Evolutionary conservation across 306 rosid genomes (phyloP).

Genomic region (Quercus ilex): DNA sequence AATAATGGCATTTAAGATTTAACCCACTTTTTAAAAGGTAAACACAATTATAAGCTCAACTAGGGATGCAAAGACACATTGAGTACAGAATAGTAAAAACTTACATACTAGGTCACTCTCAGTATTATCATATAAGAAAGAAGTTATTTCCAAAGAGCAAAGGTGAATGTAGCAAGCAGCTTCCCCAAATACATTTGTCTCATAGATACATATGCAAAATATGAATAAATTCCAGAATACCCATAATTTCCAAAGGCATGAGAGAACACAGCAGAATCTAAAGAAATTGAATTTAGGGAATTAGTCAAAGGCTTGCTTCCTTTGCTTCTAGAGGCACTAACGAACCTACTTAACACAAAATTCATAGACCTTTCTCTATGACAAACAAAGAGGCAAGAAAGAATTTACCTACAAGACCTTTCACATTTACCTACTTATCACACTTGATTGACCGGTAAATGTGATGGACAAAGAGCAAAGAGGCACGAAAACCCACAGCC

Average conservation of each 20-base stretch:
- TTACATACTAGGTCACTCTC: background rate
- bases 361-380: constrained; percentile 30
- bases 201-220: constrained; percentile 40
- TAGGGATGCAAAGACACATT: too few species aligned
- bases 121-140: constrained; percentile 8
- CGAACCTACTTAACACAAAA: constrained; percentile 44
- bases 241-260: constrained; percentile 36
- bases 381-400: constrained; percentile 24
- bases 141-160: constrained; percentile 18
- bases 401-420: constrained; percentile 22
- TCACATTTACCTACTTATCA: constrained; percentile 43
- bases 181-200: constrained; percentile 25
- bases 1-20: too few species aligned
- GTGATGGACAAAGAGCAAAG: constrained; percentile 86
- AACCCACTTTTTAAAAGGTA: background rate
- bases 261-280: constrained; percentile 29
- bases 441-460: constrained; percentile 97
- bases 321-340: constrained; percentile 39
- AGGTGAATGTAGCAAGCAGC: constrained; percentile 28
- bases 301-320: constrained; percentile 27
- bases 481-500: constrained; percentile 83
- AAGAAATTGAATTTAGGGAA: constrained; percentile 17
- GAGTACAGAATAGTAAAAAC: too few species aligned
- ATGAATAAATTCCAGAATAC: constrained; percentile 23
- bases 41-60: background rate